Conservation (phyloP, 2,329 filamentous ascomycete genomes). For the Camillea tinctor region DNA sequence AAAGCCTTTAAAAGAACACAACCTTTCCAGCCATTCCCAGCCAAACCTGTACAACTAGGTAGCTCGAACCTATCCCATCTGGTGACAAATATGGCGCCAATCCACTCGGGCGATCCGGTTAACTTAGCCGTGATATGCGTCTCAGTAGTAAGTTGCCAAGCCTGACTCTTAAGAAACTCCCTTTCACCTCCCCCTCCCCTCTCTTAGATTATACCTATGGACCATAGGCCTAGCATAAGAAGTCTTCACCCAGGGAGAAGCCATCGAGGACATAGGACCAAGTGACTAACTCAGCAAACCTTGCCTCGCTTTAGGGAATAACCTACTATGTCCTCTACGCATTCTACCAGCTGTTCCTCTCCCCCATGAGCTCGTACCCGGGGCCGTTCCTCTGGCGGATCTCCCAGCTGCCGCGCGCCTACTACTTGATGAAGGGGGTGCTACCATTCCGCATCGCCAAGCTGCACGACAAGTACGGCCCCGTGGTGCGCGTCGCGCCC, state of each 20-base stretch:
- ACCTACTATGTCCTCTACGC: constrained; percentile 17
- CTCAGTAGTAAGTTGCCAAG: constrained; percentile 9
- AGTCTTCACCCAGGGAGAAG: too few relatives aligned
- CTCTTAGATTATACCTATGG: too few relatives aligned
- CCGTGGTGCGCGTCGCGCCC: constrained; percentile 41
- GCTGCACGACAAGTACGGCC: constrained; percentile 39
- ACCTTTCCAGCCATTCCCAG: neutral
- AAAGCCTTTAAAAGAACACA: too few relatives aligned
- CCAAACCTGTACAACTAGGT: neutral
- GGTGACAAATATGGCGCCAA: constrained; percentile 10
- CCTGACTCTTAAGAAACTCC: neutral
- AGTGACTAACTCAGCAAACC: constrained; percentile 7
- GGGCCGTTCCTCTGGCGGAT: constrained; percentile 29
- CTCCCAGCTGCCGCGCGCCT: constrained; percentile 23
- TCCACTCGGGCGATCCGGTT: neutral
- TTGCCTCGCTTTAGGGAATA: constrained; percentile 13
- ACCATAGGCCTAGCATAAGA: too few relatives aligned
- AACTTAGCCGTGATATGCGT: constrained; percentile 7
- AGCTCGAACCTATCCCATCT: neutral
- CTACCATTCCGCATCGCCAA: constrained; percentile 26
- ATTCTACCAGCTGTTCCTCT: constrained; percentile 31
- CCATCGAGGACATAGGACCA: too few relatives aligned
- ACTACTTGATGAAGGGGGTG: constrained; percentile 21
- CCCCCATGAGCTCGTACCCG: constrained; percentile 28
- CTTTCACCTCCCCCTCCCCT: neutral